Conservation (phyloP, 768 basidiomycete species). For the Polyporus arcularius region DNA sequence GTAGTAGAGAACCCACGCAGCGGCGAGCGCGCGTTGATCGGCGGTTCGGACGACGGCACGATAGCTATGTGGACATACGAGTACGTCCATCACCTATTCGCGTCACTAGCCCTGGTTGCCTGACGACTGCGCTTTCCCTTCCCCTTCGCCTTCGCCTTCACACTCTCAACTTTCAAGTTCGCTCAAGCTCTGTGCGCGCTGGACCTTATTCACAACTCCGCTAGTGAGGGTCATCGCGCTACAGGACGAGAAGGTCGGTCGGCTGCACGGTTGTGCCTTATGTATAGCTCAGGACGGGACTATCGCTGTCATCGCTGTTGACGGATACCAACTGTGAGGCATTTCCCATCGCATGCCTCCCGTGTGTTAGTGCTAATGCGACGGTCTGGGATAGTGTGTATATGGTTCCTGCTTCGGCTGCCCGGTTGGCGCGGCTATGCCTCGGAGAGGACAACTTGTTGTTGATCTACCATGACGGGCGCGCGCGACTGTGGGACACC, state of each 20-base stretch:
- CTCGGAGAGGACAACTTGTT: constrained; percentile 70
- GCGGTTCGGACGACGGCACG: constrained; percentile 78
- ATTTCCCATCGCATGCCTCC: neutral
- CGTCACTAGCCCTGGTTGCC: neutral
- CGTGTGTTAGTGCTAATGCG: neutral
- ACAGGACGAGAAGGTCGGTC: constrained; percentile 49
- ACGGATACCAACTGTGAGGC: constrained; percentile 77
- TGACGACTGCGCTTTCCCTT: neutral
- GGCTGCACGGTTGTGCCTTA: constrained; percentile 66
- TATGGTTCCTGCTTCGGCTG: constrained; percentile 79
- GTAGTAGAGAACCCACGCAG: constrained; percentile 58
- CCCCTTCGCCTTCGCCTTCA: neutral
- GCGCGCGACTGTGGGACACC: constrained; percentile 86
- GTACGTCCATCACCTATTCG: constrained; percentile 40
- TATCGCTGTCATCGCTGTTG: constrained; percentile 74
- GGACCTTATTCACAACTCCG: constrained; percentile 72
- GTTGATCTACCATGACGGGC: constrained; percentile 71
- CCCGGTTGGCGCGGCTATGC: constrained; percentile 63
- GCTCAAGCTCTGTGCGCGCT: constrained; percentile 65
- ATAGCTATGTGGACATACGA: constrained; percentile 70
- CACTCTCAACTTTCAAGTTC: constrained; percentile 41
- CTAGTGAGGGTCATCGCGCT: constrained; percentile 61
- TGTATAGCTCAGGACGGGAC: constrained; percentile 81
- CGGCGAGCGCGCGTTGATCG: constrained; percentile 63
- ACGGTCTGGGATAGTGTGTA: constrained; percentile 53